These are phyloP conservation scores for Lentinula detonsa DNA, from an alignment of 768 basidiomycete genomes.

Conservation along the genomic window DNA sequence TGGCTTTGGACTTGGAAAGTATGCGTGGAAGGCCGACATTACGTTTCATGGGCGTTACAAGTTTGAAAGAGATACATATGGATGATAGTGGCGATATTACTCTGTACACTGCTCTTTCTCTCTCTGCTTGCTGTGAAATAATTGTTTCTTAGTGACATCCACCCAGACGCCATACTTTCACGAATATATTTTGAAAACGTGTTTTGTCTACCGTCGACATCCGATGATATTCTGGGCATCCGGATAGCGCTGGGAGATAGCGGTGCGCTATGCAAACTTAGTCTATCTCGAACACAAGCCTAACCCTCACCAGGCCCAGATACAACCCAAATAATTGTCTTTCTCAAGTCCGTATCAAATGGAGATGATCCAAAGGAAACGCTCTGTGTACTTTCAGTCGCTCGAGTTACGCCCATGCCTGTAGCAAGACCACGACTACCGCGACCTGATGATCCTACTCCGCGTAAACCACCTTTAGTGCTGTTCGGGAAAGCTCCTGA, in stretches of 20 bases:
- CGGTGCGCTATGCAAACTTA: slow-evolving; percentile 33
- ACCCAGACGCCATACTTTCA: slow-evolving; percentile 56
- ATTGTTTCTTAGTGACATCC: slow-evolving; percentile 49
- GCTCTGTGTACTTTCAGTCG: slow-evolving; percentile 39
- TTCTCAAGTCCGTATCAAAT: slow-evolving; percentile 20
- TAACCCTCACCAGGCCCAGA: slow-evolving; percentile 47
- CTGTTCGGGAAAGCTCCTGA: slow-evolving; percentile 17
- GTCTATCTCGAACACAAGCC: background rate
- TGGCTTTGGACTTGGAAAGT: slow-evolving; percentile 70
- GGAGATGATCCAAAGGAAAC: slow-evolving; percentile 27
- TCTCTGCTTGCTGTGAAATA: slow-evolving; percentile 4
- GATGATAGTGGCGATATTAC: slow-evolving; percentile 50
- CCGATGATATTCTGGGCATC: slow-evolving; percentile 43
- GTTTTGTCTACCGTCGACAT: slow-evolving; percentile 47
- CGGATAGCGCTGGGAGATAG: slow-evolving; percentile 67
- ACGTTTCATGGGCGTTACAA: slow-evolving; percentile 48
- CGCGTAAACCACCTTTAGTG: slow-evolving; percentile 54
- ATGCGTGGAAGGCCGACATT: slow-evolving; percentile 72
- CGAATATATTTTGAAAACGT: slow-evolving; percentile 66
- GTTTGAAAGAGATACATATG: slow-evolving; percentile 49
- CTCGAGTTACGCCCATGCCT: slow-evolving; percentile 44
- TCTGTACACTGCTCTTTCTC: slow-evolving; percentile 33
- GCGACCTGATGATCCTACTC: slow-evolving; percentile 76
- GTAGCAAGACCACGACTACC: slow-evolving; percentile 34
- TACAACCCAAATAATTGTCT: slow-evolving; percentile 61